Percentiles rank a stretch among this genome's conserved stretches.
Conservation (phyloP, 2,329 filamentous ascomycete species). For the Colletotrichum paranaense region DNA sequence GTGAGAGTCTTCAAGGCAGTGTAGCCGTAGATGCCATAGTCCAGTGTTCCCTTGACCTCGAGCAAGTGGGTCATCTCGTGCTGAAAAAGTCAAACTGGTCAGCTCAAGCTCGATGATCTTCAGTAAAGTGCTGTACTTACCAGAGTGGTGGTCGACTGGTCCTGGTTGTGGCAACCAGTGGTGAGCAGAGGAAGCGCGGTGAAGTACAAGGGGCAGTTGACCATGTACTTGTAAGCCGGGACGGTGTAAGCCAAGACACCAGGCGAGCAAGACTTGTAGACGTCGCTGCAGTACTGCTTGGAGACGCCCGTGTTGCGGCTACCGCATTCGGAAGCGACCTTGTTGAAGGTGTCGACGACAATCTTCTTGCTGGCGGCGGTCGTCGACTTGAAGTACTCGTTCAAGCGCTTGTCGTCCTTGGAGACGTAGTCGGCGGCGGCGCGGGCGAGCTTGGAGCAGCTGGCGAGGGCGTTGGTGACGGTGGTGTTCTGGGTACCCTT, state of each 20-base stretch:
- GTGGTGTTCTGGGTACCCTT: slow-evolving; percentile 53
- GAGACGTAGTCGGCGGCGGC: slow-evolving; percentile 56
- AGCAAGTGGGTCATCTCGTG: slow-evolving; percentile 74
- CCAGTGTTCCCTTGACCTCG: slow-evolving; percentile 63
- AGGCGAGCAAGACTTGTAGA: slow-evolving; percentile 60
- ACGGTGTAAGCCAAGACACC: slow-evolving; percentile 72
- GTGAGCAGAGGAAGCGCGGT: slow-evolving; percentile 60
- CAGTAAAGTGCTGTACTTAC: neutral
- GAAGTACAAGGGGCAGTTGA: slow-evolving; percentile 72
- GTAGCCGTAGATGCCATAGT: slow-evolving; percentile 38
- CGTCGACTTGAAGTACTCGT: slow-evolving; percentile 73
- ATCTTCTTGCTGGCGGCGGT: slow-evolving; percentile 47
- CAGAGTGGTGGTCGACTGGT: slow-evolving; percentile 67
- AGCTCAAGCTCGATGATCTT: neutral
- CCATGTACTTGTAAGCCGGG: slow-evolving; percentile 64
- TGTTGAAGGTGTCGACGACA: slow-evolving; percentile 61
- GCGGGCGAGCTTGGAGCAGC: slow-evolving; percentile 62
- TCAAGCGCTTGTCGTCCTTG: slow-evolving; percentile 44
- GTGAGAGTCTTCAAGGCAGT: slow-evolving; percentile 21
- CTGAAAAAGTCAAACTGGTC: slow-evolving; percentile 72
- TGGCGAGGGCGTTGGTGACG: slow-evolving; percentile 58
- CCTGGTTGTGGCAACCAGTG: slow-evolving; percentile 61
- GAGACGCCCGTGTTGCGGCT: slow-evolving; percentile 60
- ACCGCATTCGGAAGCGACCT: slow-evolving; percentile 65
- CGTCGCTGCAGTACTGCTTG: slow-evolving; percentile 69